phyloP scores from a whole-genome alignment of 139 green algal genomes.

The Diplosphaera chodatii region DNA sequence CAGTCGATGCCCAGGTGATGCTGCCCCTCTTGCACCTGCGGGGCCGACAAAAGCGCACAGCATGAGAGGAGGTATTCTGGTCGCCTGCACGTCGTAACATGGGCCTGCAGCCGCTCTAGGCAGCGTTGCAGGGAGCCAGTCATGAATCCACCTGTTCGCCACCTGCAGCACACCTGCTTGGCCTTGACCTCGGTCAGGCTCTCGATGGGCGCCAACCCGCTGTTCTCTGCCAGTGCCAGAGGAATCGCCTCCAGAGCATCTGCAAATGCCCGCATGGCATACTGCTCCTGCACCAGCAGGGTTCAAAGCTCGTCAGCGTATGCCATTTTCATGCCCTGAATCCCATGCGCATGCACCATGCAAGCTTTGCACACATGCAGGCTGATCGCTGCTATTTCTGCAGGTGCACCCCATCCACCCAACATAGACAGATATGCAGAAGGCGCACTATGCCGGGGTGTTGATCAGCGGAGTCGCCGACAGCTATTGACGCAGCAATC shows the following conservation, averaged over 20 bases:
- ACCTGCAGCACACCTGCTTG: constrained; percentile 47
- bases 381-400: no score
- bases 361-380: no score
- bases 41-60: no score
- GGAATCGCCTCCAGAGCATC: constrained; percentile 89
- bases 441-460: constrained; percentile 23
- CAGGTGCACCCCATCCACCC: background rate
- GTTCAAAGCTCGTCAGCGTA: no score
- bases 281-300: constrained; percentile 83
- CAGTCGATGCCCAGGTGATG: constrained; percentile 95
- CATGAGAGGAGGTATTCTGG: no score
- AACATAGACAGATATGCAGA: background rate
- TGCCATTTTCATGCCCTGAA: no score
- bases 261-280: constrained; percentile 92
- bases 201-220: constrained; percentile 87
- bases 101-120: no score
- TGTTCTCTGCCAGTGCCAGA: constrained; percentile 94
- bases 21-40: constrained; percentile 78
- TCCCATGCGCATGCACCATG: no score
- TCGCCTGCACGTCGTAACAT: no score
- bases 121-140: no score
- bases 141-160: no score
- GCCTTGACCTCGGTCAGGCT: constrained; percentile 81
- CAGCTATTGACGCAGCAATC: constrained; percentile 84
- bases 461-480: constrained; percentile 81